phyloP scores from a whole-genome alignment of 202 grass and related monocot genomes.

The Schoenoplectus triqueter region DNA sequence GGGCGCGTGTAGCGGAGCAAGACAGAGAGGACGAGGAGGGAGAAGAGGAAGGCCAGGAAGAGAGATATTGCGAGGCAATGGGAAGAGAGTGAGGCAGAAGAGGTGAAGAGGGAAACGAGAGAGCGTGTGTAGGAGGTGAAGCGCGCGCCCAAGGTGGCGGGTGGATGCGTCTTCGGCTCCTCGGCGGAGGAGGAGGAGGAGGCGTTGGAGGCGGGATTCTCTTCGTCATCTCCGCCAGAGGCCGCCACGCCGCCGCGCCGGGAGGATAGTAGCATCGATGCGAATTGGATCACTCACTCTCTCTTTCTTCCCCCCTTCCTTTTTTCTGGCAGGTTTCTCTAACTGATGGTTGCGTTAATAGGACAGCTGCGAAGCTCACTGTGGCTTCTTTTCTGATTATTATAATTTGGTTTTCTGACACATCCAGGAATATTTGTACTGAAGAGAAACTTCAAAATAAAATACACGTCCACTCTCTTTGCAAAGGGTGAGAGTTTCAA shows the following conservation, averaged over 20 bases:
- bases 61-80: slow-evolving; percentile 40
- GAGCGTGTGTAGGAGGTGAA: slow-evolving; percentile 47
- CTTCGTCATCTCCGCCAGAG: slow-evolving; percentile 36
- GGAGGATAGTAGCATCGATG: slow-evolving; percentile 34
- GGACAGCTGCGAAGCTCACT: neutral
- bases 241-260: slow-evolving; percentile 35
- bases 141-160: slow-evolving; percentile 44
- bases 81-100: slow-evolving; percentile 43
- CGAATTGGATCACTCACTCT: slow-evolving; percentile 32
- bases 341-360: neutral
- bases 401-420: no score
- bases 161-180: slow-evolving; percentile 60
- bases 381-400: neutral
- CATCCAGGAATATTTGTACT: no score
- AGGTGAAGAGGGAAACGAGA: slow-evolving; percentile 42
- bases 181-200: slow-evolving; percentile 40
- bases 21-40: slow-evolving; percentile 50
- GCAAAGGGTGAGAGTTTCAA: no score
- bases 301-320: neutral
- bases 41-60: slow-evolving; percentile 46
- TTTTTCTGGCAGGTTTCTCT: neutral
- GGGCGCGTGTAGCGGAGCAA: slow-evolving; percentile 37
- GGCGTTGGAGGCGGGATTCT: slow-evolving; percentile 10
- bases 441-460: no score
- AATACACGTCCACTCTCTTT: no score